These are phyloP conservation scores for Fusarium sp. DNA, from an alignment of 2,329 filamentous ascomycete species.

Conservation along the genomic window DNA sequence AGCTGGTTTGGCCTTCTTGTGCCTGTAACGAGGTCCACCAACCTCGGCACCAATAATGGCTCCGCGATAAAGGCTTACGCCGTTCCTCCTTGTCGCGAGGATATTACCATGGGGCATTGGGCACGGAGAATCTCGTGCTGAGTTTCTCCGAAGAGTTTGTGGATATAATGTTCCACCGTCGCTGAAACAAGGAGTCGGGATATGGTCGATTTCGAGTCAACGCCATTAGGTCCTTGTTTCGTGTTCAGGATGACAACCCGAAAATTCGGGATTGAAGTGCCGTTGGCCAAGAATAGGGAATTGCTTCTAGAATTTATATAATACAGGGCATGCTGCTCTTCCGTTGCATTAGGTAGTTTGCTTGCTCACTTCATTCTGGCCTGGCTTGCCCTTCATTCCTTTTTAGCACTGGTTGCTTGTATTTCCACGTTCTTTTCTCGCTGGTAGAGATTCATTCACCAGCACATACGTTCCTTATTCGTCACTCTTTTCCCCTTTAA, in stretches of 20 bases:
- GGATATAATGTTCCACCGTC: conserved; percentile 7
- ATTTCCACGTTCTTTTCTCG: conserved; percentile 23
- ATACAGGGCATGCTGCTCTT: neutral
- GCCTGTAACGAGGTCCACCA: conserved; percentile 18
- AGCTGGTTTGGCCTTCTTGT: neutral
- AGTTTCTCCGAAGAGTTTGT: conserved; percentile 3
- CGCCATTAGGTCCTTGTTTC: neutral
- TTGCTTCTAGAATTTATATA: conserved; percentile 19
- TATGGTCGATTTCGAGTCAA: conserved; percentile 25
- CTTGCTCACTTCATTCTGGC: conserved; percentile 11
- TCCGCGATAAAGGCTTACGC: neutral
- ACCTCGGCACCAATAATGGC: conserved; percentile 13
- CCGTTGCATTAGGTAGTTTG: neutral
- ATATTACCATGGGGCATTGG: neutral
- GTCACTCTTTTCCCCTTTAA: conserved; percentile 4
- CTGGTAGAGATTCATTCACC: conserved; percentile 6
- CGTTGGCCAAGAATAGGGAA: neutral
- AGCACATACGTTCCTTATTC: neutral
- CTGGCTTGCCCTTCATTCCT: conserved; percentile 24
- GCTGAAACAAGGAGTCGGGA: conserved; percentile 19
- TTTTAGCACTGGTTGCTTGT: conserved; percentile 33
- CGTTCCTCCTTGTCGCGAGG: neutral
- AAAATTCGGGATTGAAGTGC: conserved; percentile 21
- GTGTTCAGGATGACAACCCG: conserved; percentile 22
- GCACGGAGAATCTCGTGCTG: conserved; percentile 9